phyloP scores from a whole-genome alignment of 176 grass and related monocot genomes.

The Juncus inflexus region DNA sequence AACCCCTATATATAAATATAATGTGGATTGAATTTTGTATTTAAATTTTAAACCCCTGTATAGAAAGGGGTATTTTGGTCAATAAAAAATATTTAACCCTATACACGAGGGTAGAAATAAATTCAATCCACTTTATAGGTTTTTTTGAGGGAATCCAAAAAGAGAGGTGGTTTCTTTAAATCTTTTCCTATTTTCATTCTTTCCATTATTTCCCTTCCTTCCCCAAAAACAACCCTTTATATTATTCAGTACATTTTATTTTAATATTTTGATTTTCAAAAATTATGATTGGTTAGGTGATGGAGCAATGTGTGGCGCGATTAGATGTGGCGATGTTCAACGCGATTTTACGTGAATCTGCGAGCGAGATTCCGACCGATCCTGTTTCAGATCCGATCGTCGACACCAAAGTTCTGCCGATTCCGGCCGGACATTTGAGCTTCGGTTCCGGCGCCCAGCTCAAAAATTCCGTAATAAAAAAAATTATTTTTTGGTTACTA shows the following conservation, averaged over 20 bases:
- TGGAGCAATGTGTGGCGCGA: conserved; percentile 87
- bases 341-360: conserved; percentile 91
- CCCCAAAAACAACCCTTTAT: too few species aligned
- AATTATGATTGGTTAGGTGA: conserved; percentile 50
- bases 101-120: too few species aligned
- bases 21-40: too few species aligned
- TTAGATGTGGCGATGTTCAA: conserved; percentile 96
- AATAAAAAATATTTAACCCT: too few species aligned
- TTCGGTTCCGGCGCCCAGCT: conserved; percentile 92
- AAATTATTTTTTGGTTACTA: conserved; percentile 3
- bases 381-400: conserved; percentile 82
- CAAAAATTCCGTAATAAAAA: conserved; percentile 61
- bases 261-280: conserved; percentile 11
- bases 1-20: too few species aligned
- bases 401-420: conserved; percentile 81
- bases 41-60: too few species aligned
- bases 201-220: too few species aligned
- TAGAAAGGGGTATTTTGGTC: too few species aligned
- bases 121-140: too few species aligned
- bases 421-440: conserved; percentile 66
- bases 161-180: too few species aligned
- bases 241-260: background rate
- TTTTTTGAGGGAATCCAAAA: too few species aligned
- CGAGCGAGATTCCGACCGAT: conserved; percentile 76
- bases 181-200: too few species aligned